Percentiles rank a stretch among this genome's conserved stretches.
These are phyloP conservation scores for Epichloe coenophiala DNA, from an alignment of 2,329 filamentous ascomycete genomes.

Conservation along the genomic window DNA sequence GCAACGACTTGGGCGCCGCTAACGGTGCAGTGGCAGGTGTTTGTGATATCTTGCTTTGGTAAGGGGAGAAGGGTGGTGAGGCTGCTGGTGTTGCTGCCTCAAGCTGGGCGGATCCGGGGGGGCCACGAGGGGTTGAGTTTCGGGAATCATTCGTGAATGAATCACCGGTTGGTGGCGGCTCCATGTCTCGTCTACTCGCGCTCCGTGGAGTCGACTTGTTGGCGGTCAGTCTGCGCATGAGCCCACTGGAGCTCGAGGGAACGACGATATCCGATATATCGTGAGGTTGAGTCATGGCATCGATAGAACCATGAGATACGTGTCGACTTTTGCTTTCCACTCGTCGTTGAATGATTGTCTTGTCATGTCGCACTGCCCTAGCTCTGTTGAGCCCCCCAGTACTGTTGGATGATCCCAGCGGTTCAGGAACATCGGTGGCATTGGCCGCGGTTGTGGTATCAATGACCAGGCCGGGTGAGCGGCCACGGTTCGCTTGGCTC, in stretches of 20 bases:
- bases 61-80: constrained; percentile 59
- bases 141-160: constrained; percentile 30
- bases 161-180: constrained; percentile 26
- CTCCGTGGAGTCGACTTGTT: constrained; percentile 39
- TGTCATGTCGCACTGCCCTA: constrained; percentile 43
- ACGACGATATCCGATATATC: constrained; percentile 38
- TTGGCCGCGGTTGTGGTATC: constrained; percentile 31
- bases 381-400: constrained; percentile 36
- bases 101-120: constrained; percentile 25
- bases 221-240: constrained; percentile 34
- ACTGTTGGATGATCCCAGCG: constrained; percentile 31
- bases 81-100: constrained; percentile 45
- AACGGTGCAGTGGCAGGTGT: constrained; percentile 29
- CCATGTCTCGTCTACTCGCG: constrained; percentile 25
- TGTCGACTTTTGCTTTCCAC: constrained; percentile 39
- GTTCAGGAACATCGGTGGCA: constrained; percentile 23
- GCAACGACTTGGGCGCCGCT: constrained; percentile 53
- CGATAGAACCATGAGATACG: constrained; percentile 28
- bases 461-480: constrained; percentile 25
- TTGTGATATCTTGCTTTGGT: constrained; percentile 32
- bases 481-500: constrained; percentile 7
- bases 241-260: constrained; percentile 26
- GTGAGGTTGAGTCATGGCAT: constrained; percentile 21
- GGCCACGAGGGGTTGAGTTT: constrained; percentile 44
- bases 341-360: constrained; percentile 44